Evolutionary conservation across 1,284 basidiomycete species (phyloP).

Genomic region (Trichosporon sp.): DNA sequence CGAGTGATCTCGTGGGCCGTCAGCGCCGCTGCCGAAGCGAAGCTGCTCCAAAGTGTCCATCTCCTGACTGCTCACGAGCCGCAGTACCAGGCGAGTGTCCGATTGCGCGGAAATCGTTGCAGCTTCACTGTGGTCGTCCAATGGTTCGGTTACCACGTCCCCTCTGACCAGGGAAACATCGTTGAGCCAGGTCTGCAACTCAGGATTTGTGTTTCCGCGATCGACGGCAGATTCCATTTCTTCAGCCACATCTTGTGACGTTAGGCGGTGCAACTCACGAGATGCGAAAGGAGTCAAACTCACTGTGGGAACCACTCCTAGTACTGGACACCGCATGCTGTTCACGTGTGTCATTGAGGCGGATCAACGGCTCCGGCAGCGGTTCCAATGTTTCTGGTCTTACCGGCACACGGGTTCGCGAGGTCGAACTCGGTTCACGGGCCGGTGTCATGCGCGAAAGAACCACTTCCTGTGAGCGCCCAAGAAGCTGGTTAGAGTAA

Average conservation of each 20-base stretch:
- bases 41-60: conserved; percentile 4
- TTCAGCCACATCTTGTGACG: not conserved
- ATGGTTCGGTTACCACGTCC: not conserved
- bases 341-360: not conserved
- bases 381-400: conserved; percentile 1
- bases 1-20: not conserved
- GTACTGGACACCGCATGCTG: not conserved
- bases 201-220: not conserved
- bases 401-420: not conserved
- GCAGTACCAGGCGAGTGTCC: not conserved
- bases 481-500: not conserved
- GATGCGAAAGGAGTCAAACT: not conserved
- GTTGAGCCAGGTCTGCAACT: not conserved
- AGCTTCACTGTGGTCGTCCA: not conserved
- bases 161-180: not conserved
- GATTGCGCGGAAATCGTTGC: not conserved
- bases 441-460: not conserved
- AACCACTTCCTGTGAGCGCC: not conserved
- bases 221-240: not conserved
- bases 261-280: not conserved
- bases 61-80: not conserved
- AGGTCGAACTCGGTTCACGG: not conserved
- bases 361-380: not conserved
- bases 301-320: not conserved
- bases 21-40: not conserved